phyloP scores from a whole-genome alignment of 192 early-diverging fungal genomes.

The Rhizophagus prolifer region DNA sequence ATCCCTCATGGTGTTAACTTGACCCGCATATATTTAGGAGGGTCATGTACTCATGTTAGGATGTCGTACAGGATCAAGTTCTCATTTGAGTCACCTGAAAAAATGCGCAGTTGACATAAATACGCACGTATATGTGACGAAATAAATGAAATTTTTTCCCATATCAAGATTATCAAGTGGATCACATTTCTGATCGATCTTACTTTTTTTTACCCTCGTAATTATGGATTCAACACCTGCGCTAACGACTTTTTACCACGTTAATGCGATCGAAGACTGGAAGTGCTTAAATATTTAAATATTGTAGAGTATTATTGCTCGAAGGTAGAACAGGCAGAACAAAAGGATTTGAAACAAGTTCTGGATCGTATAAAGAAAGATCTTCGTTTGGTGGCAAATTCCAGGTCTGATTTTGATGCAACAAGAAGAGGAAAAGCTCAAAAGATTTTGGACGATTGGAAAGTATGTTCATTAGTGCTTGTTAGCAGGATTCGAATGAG shows the following conservation, averaged over 20 bases:
- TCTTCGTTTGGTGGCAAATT: background rate
- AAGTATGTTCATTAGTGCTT: background rate
- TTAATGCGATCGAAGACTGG: background rate
- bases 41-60: no score
- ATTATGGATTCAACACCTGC: background rate
- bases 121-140: no score
- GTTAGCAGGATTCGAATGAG: background rate
- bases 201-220: no score
- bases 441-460: background rate
- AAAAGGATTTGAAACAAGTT: background rate
- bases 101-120: no score
- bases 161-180: no score
- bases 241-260: background rate
- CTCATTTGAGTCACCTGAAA: no score
- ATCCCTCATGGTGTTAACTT: no score
- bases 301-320: background rate
- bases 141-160: no score
- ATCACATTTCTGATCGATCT: no score
- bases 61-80: no score
- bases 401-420: background rate
- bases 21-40: no score
- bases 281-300: background rate
- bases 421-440: background rate
- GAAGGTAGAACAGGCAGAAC: background rate
- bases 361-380: constrained; percentile 2